phyloP scores from a whole-genome alignment of 1,284 basidiomycete genomes.

The Pseudozyma sp. region DNA sequence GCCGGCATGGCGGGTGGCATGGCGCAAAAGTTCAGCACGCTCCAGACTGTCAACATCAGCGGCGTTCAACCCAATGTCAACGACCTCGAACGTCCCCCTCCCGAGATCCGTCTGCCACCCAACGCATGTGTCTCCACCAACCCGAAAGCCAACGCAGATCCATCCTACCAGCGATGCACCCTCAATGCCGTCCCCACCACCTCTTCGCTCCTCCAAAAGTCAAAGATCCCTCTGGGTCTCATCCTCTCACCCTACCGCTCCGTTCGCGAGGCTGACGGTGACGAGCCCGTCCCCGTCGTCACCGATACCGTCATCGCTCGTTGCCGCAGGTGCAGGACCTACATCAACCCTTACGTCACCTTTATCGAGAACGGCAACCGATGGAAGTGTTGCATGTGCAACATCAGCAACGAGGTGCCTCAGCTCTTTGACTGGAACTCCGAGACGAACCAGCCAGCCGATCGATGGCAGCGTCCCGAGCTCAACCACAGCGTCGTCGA shows the following conservation, averaged over 20 bases:
- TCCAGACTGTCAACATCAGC: constrained; percentile 61
- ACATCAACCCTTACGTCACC: constrained; percentile 98
- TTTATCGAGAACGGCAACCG: constrained; percentile 98
- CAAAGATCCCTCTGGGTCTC: constrained; percentile 90
- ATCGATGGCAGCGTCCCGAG: constrained; percentile 93
- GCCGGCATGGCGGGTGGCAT: constrained; percentile 59
- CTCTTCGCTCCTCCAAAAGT: constrained; percentile 87
- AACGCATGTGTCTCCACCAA: constrained; percentile 81
- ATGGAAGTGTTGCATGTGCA: constrained; percentile 99
- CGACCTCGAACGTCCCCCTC: constrained; percentile 83
- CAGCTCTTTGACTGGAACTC: constrained; percentile 99
- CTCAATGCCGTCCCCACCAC: constrained; percentile 94
- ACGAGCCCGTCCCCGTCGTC: constrained; percentile 85
- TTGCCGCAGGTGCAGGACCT: constrained; percentile 94
- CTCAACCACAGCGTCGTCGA: constrained; percentile 94
- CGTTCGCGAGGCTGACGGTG: constrained; percentile 72
- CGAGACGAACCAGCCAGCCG: constrained; percentile 89
- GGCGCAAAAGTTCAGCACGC: constrained; percentile 49
- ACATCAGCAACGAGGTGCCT: constrained; percentile 97
- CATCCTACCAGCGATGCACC: constrained; percentile 92
- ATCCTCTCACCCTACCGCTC: constrained; percentile 92
- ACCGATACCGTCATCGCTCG: constrained; percentile 96
- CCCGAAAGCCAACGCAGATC: constrained; percentile 84
- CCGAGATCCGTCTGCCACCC: constrained; percentile 89
- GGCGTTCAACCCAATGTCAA: constrained; percentile 78